phyloP scores from a whole-genome alignment of 2,329 filamentous ascomycete genomes.

The Beauveria scarabaeidicola region DNA sequence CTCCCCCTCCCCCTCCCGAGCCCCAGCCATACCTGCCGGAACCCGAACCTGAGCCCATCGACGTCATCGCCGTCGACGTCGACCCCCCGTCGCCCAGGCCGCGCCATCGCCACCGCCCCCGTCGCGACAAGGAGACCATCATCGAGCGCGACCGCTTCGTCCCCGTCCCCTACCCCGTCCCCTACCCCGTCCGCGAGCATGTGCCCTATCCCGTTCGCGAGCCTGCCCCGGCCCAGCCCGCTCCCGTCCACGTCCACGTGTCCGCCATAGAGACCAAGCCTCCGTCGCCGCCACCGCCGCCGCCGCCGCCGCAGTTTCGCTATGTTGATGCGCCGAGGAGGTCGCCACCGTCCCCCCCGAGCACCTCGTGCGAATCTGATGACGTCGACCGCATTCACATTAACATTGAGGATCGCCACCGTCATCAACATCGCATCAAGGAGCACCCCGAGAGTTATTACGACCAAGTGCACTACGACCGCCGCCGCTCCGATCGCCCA shows the following conservation, averaged over 20 bases:
- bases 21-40: constrained; percentile 16
- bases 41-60: constrained; percentile 25
- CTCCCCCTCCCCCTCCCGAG: constrained; percentile 15
- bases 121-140: constrained; percentile 37
- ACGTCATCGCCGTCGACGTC: constrained; percentile 31
- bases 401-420: constrained; percentile 18
- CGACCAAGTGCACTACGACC: background rate
- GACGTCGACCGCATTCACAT: constrained; percentile 20
- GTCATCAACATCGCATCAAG: constrained; percentile 7
- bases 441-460: constrained; percentile 2
- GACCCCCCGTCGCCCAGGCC: constrained; percentile 21
- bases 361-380: constrained; percentile 17
- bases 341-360: background rate
- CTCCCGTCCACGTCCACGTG: constrained; percentile 20
- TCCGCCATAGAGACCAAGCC: constrained; percentile 2
- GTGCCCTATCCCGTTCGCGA: constrained; percentile 38
- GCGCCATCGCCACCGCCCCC: constrained; percentile 21
- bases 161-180: constrained; percentile 34
- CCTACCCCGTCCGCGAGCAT: constrained; percentile 29
- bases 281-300: constrained; percentile 23
- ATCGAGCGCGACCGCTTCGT: constrained; percentile 44
- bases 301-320: constrained; percentile 12
- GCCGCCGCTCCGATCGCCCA: background rate
- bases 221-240: constrained; percentile 30
- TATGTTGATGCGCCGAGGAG: constrained; percentile 4